phyloP scores from a whole-genome alignment of 176 grass and related monocot genomes.

The Oryza punctata region DNA sequence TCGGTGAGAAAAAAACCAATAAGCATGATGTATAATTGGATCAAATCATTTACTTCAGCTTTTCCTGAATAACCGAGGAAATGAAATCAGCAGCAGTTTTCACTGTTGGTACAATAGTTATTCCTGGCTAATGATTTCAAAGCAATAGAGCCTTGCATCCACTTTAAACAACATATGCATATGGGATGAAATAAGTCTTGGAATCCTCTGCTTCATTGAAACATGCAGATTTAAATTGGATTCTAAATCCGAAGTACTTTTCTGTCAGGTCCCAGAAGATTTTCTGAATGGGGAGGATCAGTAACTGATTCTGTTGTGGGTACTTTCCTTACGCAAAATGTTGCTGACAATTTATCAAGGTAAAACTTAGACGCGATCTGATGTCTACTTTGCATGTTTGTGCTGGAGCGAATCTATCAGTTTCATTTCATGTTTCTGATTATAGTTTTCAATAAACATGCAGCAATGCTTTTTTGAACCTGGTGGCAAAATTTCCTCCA shows the following conservation, averaged over 20 bases:
- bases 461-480: conserved; percentile 53
- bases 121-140: conserved; percentile 13
- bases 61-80: not conserved
- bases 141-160: not conserved
- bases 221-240: conserved; percentile 20
- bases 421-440: conserved; percentile 13
- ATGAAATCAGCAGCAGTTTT: not conserved
- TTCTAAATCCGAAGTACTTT: conserved; percentile 33
- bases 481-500: conserved; percentile 49
- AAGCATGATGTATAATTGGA: conserved; percentile 21
- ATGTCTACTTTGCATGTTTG: conserved; percentile 32
- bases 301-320: conserved; percentile 55
- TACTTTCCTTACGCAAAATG: conserved; percentile 59
- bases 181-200: conserved; percentile 2
- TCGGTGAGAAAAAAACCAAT: not conserved
- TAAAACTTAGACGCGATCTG: conserved; percentile 20
- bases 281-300: conserved; percentile 52
- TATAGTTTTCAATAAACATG: conserved; percentile 10
- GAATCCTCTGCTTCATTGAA: not conserved
- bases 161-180: conserved; percentile 16
- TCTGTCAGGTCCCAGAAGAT: conserved; percentile 50
- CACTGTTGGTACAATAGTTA: not conserved
- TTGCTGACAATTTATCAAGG: conserved; percentile 58
- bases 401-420: not conserved
- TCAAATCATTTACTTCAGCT: not conserved